These are phyloP conservation scores for Fraxinus greggii DNA, from an alignment of 305 asterid genomes.

Conservation along the genomic window DNA sequence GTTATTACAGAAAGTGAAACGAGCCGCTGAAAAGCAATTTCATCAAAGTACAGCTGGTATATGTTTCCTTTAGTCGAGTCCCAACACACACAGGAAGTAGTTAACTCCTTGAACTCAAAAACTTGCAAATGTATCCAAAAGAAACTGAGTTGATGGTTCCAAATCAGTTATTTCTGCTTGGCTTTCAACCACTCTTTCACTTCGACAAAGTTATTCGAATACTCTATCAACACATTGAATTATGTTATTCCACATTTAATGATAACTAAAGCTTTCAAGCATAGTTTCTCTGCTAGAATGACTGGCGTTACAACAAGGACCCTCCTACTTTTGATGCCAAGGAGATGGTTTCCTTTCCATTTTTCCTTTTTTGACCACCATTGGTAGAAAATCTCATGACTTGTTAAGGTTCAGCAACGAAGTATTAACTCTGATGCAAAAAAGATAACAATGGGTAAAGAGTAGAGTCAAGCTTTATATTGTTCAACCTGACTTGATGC, in stretches of 20 bases:
- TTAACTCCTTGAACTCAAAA: conserved; percentile 1
- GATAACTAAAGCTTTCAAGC: conserved; percentile 16
- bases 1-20: conserved; percentile 6
- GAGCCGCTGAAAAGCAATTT: not conserved
- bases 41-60: not conserved
- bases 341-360: not conserved
- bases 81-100: not conserved
- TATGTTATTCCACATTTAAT: not conserved
- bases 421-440: not conserved
- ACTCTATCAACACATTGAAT: not conserved
- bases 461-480: not conserved
- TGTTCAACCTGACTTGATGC: not conserved
- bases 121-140: conserved; percentile 15
- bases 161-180: conserved; percentile 10
- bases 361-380: not conserved
- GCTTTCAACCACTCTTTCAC: conserved; percentile 8
- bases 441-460: not conserved
- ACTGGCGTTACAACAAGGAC: not conserved
- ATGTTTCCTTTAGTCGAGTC: not conserved
- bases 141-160: not conserved
- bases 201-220: conserved; percentile 18
- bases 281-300: conserved; percentile 11
- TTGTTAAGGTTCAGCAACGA: not conserved
- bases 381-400: conserved; percentile 1
- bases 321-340: not conserved